Conservation (phyloP, 345 rosid species). For the Melaleuca quinquenervia region DNA sequence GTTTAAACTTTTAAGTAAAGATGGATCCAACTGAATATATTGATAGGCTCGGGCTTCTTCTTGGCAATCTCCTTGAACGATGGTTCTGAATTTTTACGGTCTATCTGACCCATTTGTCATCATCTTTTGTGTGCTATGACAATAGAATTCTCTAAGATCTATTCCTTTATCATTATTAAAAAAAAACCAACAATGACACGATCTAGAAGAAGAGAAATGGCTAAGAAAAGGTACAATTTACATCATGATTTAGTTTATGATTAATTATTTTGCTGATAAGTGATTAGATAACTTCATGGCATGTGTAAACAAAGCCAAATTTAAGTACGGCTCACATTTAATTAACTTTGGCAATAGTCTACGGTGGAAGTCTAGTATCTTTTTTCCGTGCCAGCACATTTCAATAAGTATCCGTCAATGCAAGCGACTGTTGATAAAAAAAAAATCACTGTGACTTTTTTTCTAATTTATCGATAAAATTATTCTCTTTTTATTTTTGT, state of each 20-base stretch:
- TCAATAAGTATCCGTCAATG: not conserved
- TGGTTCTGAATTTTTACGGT: not conserved
- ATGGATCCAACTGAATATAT: no score
- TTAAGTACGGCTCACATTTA: not conserved
- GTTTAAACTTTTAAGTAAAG: no score
- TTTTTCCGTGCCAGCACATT: not conserved
- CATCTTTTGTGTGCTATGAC: no score
- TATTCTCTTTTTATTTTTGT: no score
- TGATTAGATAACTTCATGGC: not conserved
- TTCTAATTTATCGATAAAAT: no score
- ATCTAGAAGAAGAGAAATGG: not conserved
- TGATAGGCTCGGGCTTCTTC: no score
- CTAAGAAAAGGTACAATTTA: not conserved
- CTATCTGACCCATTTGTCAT: not conserved
- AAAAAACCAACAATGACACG: not conserved
- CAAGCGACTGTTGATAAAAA: not conserved
- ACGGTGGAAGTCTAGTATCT: not conserved
- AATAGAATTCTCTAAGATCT: not conserved
- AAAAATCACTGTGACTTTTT: not conserved
- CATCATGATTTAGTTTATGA: not conserved
- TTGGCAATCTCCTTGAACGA: not conserved
- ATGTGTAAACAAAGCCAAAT: not conserved
- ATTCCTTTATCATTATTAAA: not conserved
- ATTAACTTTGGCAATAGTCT: not conserved
- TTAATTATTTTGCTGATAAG: not conserved